phyloP scores from a whole-genome alignment of 495 filamentous ascomycete species.

The Neurospora sp. region DNA sequence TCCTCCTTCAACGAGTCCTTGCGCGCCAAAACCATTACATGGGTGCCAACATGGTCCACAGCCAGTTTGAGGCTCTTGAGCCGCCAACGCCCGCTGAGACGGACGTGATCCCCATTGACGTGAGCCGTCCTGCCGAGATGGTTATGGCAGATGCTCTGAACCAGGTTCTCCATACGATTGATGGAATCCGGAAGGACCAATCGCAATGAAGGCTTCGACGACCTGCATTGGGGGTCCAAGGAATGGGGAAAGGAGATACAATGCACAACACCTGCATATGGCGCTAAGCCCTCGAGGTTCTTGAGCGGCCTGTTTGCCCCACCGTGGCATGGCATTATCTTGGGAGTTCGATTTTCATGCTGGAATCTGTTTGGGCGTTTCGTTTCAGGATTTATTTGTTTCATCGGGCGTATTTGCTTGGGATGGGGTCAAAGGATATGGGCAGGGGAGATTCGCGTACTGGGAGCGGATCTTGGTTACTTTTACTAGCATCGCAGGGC shows the following conservation, averaged over 20 bases:
- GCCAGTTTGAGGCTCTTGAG: slow-evolving; percentile 79
- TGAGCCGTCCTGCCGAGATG: slow-evolving; percentile 49
- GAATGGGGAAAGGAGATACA: not conserved
- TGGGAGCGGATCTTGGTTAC: not conserved
- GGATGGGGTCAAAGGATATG: not conserved
- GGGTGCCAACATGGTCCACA: slow-evolving; percentile 95
- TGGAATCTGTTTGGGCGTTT: not conserved
- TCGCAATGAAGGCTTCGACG: not conserved
- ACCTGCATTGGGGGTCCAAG: not conserved
- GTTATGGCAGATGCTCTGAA: slow-evolving; percentile 57
- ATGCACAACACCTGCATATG: not conserved
- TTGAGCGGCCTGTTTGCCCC: not conserved
- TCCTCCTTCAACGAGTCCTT: slow-evolving; percentile 63
- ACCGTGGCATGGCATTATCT: not conserved
- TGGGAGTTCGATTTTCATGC: not conserved
- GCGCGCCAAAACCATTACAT: slow-evolving; percentile 82
- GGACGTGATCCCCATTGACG: slow-evolving; percentile 79
- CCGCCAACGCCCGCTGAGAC: slow-evolving; percentile 66
- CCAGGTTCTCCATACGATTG: slow-evolving; percentile 36
- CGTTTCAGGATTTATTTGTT: not conserved
- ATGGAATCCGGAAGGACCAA: slow-evolving; percentile 6
- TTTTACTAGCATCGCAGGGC: not conserved
- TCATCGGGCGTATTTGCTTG: not conserved
- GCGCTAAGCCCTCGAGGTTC: not conserved
- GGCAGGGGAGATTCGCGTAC: not conserved